These are phyloP conservation scores for Picea sitchensis DNA, from an alignment of 75 land plant species.

Conservation along the genomic window DNA sequence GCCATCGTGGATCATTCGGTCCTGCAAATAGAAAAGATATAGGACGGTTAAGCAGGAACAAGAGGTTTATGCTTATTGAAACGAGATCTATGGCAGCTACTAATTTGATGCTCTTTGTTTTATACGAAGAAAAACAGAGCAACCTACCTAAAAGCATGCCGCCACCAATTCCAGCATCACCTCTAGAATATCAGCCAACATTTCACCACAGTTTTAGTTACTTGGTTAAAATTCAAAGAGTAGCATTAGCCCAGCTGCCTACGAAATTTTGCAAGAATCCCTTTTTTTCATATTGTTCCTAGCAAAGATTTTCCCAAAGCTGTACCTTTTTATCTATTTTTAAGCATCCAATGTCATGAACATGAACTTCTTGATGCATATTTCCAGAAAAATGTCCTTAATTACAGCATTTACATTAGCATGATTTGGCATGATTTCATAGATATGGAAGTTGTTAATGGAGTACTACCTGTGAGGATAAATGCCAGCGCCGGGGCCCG, in stretches of 20 bases:
- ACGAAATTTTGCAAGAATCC: background rate
- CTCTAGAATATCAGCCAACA: slow-evolving; percentile 19
- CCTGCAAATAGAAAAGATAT: slow-evolving; percentile 38
- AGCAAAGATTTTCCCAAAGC: no score
- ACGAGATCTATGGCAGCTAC: background rate
- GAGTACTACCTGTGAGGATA: slow-evolving; percentile 58
- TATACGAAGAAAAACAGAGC: background rate
- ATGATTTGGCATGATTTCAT: background rate
- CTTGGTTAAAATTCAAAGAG: no score
- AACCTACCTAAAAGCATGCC: slow-evolving; percentile 67
- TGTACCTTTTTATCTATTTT: background rate
- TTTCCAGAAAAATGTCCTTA: background rate
- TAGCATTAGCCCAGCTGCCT: background rate
- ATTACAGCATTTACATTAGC: background rate
- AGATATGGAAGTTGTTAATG: background rate
- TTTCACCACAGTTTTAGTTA: no score
- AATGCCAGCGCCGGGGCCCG: slow-evolving; percentile 81
- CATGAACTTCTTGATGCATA: background rate
- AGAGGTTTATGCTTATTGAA: background rate
- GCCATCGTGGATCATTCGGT: slow-evolving; percentile 82
- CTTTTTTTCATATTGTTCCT: background rate
- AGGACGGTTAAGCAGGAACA: background rate
- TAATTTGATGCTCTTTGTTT: background rate
- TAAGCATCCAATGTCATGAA: background rate
- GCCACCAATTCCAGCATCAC: slow-evolving; percentile 39